Evolutionary conservation across 129 eudicot species (phyloP), one percentile per base, ranked within the genome.

Genomic region (Helianthus tuberosus): DNA sequence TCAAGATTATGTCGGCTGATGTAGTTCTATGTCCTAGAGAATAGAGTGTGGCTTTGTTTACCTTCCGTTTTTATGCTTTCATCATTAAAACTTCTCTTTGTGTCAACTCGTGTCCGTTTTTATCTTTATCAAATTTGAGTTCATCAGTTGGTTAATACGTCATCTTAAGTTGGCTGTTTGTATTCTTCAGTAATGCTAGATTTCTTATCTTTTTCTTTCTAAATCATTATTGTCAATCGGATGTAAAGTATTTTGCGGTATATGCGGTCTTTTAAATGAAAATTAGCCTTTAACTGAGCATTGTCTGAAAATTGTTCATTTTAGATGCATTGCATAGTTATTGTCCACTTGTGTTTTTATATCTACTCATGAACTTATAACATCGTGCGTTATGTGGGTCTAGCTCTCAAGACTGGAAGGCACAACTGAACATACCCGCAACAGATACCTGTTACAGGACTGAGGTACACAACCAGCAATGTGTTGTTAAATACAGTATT

Each of bases 401-500:
- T 51, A 89, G 95, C 66, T 83, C 95, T 52, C 85, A 89, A 76
- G 89, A 86, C 44, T 86, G 95, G 89, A 89, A 89, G 81, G 89
- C 77, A 3, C 79, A 74, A 9, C 63, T 86, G 60, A 79, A 68
- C 80, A 71, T 83, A 32, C 95, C 91, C 69, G 81, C 81, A 32
- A 54, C 83, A 13, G 91, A 89, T 62, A 75, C 80, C 17, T 91
- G 87, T 44, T 89, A 78, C 77, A 81, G 49, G 81, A 86, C 87
- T 6, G 91, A 89, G 95, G 95, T 89, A 86, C 59, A 16, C 36
- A 38, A 62, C 64, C 64, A 74, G 20, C 64, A 50, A 13, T 64
- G 29, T 52, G 52, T 38, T 63, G 13, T 15, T 73, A 39, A 60
- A 46, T 15, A 47, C 17, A 5, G 23, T 62, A 11, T 13, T 50